Conservation (phyloP, 2,329 filamentous ascomycete genomes). For the Thyridium curvatum region DNA sequence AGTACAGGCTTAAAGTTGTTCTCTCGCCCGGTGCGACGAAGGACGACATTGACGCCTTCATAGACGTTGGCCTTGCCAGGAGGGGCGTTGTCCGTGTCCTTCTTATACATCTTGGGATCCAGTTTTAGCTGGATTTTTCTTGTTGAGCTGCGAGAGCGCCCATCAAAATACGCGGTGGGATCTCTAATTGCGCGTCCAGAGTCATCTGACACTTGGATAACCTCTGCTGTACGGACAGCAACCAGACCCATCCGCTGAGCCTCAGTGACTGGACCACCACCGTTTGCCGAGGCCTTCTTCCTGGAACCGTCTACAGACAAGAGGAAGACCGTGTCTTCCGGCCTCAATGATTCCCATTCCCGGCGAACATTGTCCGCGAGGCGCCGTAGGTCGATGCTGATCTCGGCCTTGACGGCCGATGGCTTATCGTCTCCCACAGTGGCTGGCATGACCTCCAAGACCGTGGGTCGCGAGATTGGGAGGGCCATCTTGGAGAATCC, state of each 20-base stretch:
- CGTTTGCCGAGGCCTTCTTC: slow-evolving; percentile 47
- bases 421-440: slow-evolving; percentile 78
- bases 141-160: slow-evolving; percentile 51
- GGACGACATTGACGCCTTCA: slow-evolving; percentile 75
- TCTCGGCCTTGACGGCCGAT: slow-evolving; percentile 80
- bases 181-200: slow-evolving; percentile 70
- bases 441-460: slow-evolving; percentile 78
- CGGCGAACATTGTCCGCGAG: slow-evolving; percentile 68
- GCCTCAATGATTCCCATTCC: slow-evolving; percentile 85
- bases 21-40: slow-evolving; percentile 77
- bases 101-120: slow-evolving; percentile 70
- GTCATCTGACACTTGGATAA: slow-evolving; percentile 82
- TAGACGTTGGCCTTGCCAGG: slow-evolving; percentile 74
- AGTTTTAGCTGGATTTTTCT: slow-evolving; percentile 74
- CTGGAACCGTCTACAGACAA: slow-evolving; percentile 64
- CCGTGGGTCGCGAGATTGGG: slow-evolving; percentile 72
- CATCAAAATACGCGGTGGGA: slow-evolving; percentile 53
- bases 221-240: slow-evolving; percentile 72
- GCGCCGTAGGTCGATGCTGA: slow-evolving; percentile 75
- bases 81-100: slow-evolving; percentile 61
- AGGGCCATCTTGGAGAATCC: slow-evolving; percentile 91
- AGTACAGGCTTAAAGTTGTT: slow-evolving; percentile 97
- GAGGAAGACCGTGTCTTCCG: slow-evolving; percentile 86
- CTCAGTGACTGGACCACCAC: slow-evolving; percentile 34
- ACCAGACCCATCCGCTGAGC: slow-evolving; percentile 61